Base-by-base conservation (phyloP, 169 alveolate species). In the Cryptosporidium baileyi region DNA sequence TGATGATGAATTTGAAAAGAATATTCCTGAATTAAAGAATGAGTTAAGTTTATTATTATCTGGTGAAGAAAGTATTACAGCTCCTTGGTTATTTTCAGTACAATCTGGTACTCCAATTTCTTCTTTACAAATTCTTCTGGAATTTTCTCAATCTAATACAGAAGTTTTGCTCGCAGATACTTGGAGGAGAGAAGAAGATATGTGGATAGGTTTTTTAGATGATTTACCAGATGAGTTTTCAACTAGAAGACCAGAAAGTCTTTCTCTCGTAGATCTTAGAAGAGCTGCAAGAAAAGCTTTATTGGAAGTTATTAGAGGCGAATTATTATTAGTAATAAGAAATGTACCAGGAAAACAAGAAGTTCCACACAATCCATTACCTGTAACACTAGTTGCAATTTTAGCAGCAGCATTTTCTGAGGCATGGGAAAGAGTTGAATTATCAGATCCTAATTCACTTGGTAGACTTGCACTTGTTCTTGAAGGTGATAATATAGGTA, bases 31-130 rank as follows among this genome's bases (percentile, higher is more conserved):
- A 74, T 24, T 74, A 40, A 74, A 74, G 41, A 74, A 45, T 54
- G 85, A 74, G 28, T 59, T 74, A 15, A 74, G 60, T 51, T 67
- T 74, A 30, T 54, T 74, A 34, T 54, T 74, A 24, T 74, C 85
- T 24, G 85, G 85, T 28, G 85, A 74, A 22, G 85, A 74, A 24
- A 74, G 67, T 26, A 41, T 74, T 3, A 74, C 93, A 47, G 93
- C 96, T 17, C 97, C 97, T 19, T 94, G 97, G 97, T 89, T 94
- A 11, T 94, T 94, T 63, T 93, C 96, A 15, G 94, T 96, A 60
- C 97, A 94, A 89, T 80, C 91, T 61, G 96, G 96, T 34, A 94
- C 97, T 15, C 97, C 97, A 13, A 80, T 94, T 38, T 94, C 97
- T 22, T 92, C 97, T 5, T 62, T 94, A 32, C 97, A 94, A 85